Percentiles rank a stretch among this genome's conserved stretches.
Evolutionary conservation across 371 early-diverging fungal species (phyloP).

Genomic region (Fennellomyces sp.): DNA sequence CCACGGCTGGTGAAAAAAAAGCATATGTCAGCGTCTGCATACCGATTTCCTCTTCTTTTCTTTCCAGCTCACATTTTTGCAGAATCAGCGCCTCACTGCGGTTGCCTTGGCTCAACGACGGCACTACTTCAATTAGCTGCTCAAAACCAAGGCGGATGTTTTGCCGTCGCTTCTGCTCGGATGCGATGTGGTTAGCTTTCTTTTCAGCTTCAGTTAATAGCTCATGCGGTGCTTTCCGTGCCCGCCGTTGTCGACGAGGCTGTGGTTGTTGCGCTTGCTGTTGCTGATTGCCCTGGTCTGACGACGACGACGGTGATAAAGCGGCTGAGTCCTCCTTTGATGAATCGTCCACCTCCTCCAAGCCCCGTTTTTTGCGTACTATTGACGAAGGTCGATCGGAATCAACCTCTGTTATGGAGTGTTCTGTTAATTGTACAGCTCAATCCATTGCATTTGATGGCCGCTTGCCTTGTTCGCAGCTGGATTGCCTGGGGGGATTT

Average conservation of each 20-base stretch:
- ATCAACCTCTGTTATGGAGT: background rate
- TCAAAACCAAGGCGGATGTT: constrained; percentile 86
- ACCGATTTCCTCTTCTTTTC: background rate
- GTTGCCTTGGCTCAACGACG: constrained; percentile 66
- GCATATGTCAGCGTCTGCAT: background rate
- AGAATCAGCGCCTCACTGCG: constrained; percentile 62
- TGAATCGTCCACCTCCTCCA: background rate
- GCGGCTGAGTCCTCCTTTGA: background rate
- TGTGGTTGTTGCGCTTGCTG: constrained; percentile 10
- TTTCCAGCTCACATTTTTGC: constrained; percentile 51
- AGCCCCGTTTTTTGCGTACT: background rate
- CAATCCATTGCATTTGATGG: too few species aligned
- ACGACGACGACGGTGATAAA: background rate
- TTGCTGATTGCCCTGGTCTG: background rate
- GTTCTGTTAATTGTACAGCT: background rate
- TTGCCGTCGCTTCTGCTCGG: constrained; percentile 89
- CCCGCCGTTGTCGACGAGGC: constrained; percentile 21
- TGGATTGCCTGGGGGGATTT: background rate
- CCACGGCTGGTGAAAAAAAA: constrained; percentile 14
- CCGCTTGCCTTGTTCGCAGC: background rate
- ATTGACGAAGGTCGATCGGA: background rate
- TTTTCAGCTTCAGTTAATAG: constrained; percentile 93
- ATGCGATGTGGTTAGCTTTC: constrained; percentile 93
- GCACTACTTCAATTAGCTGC: constrained; percentile 81
- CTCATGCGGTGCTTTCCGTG: constrained; percentile 62